Percentiles rank a stretch among this genome's conserved stretches.
These are phyloP conservation scores for Oryza australiensis DNA, from an alignment of 176 grass and related monocot genomes.

Conservation along the genomic window DNA sequence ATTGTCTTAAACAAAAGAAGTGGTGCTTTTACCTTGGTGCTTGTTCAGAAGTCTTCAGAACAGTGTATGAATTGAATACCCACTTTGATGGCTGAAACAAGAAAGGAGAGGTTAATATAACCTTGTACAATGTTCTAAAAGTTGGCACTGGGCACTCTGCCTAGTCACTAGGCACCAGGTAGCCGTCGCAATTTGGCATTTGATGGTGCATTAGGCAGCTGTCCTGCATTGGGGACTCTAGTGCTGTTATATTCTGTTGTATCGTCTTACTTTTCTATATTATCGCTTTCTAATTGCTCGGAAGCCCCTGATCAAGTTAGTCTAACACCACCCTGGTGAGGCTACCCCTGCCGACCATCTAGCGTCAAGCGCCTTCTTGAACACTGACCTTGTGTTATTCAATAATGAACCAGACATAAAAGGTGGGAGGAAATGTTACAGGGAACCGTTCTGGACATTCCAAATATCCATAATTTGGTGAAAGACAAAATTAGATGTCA, in stretches of 20 bases:
- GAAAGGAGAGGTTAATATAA: slow-evolving; percentile 26
- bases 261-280: background rate
- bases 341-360: background rate
- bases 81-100: slow-evolving; percentile 92
- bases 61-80: slow-evolving; percentile 82
- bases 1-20: slow-evolving; percentile 10
- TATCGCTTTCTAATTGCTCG: background rate
- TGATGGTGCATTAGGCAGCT: background rate
- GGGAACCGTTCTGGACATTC: background rate
- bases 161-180: no score
- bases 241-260: background rate
- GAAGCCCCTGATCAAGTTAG: background rate
- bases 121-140: background rate
- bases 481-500: background rate
- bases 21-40: slow-evolving; percentile 72
- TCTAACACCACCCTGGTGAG: no score
- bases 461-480: background rate
- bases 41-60: slow-evolving; percentile 90
- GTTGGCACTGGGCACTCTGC: background rate
- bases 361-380: background rate
- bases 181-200: background rate
- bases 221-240: background rate
- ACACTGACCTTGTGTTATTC: background rate
- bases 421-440: background rate
- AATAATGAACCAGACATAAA: background rate